Percentiles rank a stretch among this genome's conserved stretches.
phyloP scores from a whole-genome alignment of 805 yeast genomes.

The Komagataella kurtzmanii region DNA sequence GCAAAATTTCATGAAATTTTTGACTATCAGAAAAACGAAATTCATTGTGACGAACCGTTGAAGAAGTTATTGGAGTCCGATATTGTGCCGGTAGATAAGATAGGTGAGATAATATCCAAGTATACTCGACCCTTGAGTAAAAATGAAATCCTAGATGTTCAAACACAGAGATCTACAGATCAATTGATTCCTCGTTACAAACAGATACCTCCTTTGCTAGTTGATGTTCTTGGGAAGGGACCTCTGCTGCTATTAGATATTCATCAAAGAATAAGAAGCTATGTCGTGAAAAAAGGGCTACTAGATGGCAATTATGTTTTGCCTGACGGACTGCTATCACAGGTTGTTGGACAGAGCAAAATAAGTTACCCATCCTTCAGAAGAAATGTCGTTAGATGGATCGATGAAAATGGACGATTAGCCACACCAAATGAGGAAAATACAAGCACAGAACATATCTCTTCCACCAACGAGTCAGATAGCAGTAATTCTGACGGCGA shows the following conservation, averaged over 20 bases:
- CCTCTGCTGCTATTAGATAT: background rate
- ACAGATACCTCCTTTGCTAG: background rate
- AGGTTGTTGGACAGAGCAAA: background rate
- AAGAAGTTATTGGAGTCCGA: background rate
- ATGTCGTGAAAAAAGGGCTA: background rate
- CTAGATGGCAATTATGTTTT: background rate
- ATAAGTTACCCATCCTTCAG: background rate
- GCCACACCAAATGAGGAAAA: background rate
- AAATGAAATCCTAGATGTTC: background rate
- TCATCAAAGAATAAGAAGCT: background rate
- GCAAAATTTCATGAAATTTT: background rate
- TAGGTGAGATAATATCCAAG: background rate
- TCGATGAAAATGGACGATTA: background rate
- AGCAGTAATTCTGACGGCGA: background rate
- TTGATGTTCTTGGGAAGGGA: background rate
- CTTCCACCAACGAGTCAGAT: background rate
- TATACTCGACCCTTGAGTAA: background rate
- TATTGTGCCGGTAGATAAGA: background rate
- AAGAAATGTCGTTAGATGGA: background rate
- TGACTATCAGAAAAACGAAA: background rate
- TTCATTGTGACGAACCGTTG: background rate
- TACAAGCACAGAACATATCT: background rate
- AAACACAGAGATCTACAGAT: background rate
- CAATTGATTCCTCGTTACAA: background rate
- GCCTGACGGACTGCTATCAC: background rate